These are phyloP conservation scores for Paraglomus brasilianum DNA, from an alignment of 192 early-diverging fungal species.

Conservation along the genomic window DNA sequence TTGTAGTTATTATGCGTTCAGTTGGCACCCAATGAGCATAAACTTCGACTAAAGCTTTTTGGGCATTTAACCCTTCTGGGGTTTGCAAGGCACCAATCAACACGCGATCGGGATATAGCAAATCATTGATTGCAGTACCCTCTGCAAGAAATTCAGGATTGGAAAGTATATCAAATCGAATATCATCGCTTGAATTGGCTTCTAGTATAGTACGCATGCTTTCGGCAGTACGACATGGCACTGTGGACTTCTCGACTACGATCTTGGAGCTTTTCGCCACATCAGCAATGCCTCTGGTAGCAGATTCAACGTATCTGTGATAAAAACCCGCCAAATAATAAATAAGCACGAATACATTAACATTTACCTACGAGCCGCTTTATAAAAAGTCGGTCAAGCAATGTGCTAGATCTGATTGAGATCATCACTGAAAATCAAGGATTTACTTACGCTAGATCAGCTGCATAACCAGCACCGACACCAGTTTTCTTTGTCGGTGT, in stretches of 20 bases:
- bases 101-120: constrained; percentile 85
- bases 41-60: constrained; percentile 69
- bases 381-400: too few species aligned
- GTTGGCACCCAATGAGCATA: constrained; percentile 85
- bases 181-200: constrained; percentile 63
- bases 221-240: constrained; percentile 89
- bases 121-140: constrained; percentile 83
- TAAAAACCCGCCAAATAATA: neutral
- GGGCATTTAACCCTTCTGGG: constrained; percentile 69
- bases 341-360: constrained; percentile 11
- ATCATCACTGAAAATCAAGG: too few species aligned
- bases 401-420: neutral
- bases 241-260: constrained; percentile 93
- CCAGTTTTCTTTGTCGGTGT: constrained; percentile 83
- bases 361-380: too few species aligned
- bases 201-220: constrained; percentile 82
- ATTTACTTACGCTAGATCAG: constrained; percentile 74
- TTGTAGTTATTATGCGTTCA: constrained; percentile 86
- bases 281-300: constrained; percentile 79
- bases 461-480: constrained; percentile 76
- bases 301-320: constrained; percentile 73
- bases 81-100: constrained; percentile 82
- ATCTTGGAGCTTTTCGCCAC: constrained; percentile 81
- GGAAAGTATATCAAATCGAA: constrained; percentile 83
- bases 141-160: constrained; percentile 97